Evolutionary conservation across 257 asterid species (phyloP), one percentile per base, ranked within the genome.

Genomic region (Fraxinus cuspidata): DNA sequence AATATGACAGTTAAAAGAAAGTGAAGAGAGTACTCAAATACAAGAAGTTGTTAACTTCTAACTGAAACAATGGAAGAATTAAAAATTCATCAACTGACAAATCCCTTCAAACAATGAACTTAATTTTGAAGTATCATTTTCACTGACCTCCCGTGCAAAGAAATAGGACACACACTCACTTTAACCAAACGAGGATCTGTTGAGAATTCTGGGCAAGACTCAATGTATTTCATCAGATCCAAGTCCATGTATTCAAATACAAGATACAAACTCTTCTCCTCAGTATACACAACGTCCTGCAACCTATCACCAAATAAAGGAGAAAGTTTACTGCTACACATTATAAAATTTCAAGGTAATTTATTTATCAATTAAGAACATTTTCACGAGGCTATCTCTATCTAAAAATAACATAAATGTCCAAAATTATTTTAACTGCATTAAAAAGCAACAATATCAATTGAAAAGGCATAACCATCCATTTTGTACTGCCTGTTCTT

Each of bases 201-300:
- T 5, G 96, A 85, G 88, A 95, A 89, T 47, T 92, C 97, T 37
- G 99, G 98, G 79, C 86, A 88, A 13, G 99, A 83, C 86, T 93
- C 99, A 98, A 95, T 95, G 83, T 95, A 97, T 77, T 93, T 95
- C 91, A 90, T 95, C 92, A 95, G 85, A 84, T 95, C 98, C 92
- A 91, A 85, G 86, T 95, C 97, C 86, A 95, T 90, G 78, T 93
- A 95, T 86, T 95, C 99, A 88, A 95, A 95, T 6, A 95, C 98
- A 78, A 95, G 89, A 82, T 93, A 95, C 79, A 95, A 80, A 27
- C 98, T 90, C 81, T 85, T 93, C 28, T 93, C 97, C 28, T 95
- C 98, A 74, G 94, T 88, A 80, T 93, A 98, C 83, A 95, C 97
- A 83, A 95, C 99, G 72, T 93, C 99, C 87, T 90, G 97, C 91